Percentiles rank a stretch among this genome's conserved stretches.
Conservation (phyloP, 495 filamentous ascomycete genomes). For the Gamarada debralockiae region DNA sequence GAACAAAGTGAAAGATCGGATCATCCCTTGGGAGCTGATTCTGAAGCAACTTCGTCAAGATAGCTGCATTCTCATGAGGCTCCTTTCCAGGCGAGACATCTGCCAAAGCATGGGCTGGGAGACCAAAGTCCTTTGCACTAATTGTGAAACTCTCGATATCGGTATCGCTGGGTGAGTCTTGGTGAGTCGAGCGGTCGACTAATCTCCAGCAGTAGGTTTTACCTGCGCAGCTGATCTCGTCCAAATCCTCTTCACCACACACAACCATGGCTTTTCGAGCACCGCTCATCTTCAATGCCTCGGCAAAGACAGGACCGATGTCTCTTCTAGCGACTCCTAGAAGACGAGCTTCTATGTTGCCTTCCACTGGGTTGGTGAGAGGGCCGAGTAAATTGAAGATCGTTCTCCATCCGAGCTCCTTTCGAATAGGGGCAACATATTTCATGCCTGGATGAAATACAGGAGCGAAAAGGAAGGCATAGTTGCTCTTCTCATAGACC, state of each 20-base stretch:
- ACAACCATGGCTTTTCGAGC: slow-evolving; percentile 83
- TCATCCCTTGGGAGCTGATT: slow-evolving; percentile 68
- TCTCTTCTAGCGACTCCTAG: slow-evolving; percentile 85
- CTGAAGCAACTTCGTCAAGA: slow-evolving; percentile 71
- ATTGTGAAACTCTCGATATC: slow-evolving; percentile 71
- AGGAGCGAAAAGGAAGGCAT: slow-evolving; percentile 94
- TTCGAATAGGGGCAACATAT: slow-evolving; percentile 77
- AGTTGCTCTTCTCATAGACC: slow-evolving; percentile 77
- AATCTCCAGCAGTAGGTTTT: slow-evolving; percentile 84
- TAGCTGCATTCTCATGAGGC: slow-evolving; percentile 81
- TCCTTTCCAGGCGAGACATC: slow-evolving; percentile 80
- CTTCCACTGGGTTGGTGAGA: slow-evolving; percentile 81
- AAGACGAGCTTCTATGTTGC: slow-evolving; percentile 76
- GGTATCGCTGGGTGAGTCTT: slow-evolving; percentile 31
- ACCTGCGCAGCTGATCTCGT: slow-evolving; percentile 90
- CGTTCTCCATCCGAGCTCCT: slow-evolving; percentile 81
- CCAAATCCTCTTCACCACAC: slow-evolving; percentile 90
- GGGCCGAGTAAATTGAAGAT: slow-evolving; percentile 97
- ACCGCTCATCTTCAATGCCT: slow-evolving; percentile 74
- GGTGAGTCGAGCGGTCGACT: slow-evolving; percentile 34
- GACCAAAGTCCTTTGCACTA: slow-evolving; percentile 77
- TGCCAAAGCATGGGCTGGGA: slow-evolving; percentile 66
- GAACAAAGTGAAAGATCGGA: slow-evolving; percentile 87
- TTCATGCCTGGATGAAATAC: slow-evolving; percentile 94
- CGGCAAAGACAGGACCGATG: slow-evolving; percentile 81